Evolutionary conservation across 768 basidiomycete species (phyloP), one percentile per base, ranked within the genome.

Genomic region (Lyophyllum atratum): DNA sequence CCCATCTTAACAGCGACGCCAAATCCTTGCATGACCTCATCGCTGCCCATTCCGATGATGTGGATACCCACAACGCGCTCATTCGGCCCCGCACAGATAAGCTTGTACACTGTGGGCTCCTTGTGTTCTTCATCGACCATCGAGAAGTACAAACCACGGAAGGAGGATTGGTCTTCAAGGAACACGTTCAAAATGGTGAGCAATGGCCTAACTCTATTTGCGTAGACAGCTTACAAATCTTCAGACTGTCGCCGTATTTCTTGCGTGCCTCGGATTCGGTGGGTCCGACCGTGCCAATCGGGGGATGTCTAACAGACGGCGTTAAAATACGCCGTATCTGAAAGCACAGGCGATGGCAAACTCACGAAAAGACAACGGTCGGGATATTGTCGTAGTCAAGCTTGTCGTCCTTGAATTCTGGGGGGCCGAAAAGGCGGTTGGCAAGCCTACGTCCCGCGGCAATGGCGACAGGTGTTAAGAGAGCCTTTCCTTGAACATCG

Each of bases 1-100:
- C 91, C 91, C 96, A 98, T 96, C 79, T 98, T 98, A 64, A 99
- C 80, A 12, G 97, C 97, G n/a, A 98, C 93, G 2, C 78, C 92
- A 72, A 97, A 98, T 60, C 96, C 96, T 80, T 99, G 97, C 75
- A 95, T 74, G 64, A 90, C 84, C 74, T 99, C 97, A 69, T 99
- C 97, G 66, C 89, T 91, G 42, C 97, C 97, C 59, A 80, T 67
- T 7, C 97, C 97, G 55, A 98, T 85, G 61, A 98, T 85, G 74
- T 98, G 97, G 44, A 98, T 76, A 11, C 97, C 97, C n/a, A 98
- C 93, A 39, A 99, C 89, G 66, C 90, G 91, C 72, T 98, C 95
- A 65, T 98, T 94, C 14, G 85, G 84, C 1, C 95, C 95, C 8
- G 84, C 85, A 52, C 85, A 86, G 65, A 99, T 76, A 33, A 99